Conservation (phyloP, 2,329 filamentous ascomycete genomes). For the Fusarium sp. region DNA sequence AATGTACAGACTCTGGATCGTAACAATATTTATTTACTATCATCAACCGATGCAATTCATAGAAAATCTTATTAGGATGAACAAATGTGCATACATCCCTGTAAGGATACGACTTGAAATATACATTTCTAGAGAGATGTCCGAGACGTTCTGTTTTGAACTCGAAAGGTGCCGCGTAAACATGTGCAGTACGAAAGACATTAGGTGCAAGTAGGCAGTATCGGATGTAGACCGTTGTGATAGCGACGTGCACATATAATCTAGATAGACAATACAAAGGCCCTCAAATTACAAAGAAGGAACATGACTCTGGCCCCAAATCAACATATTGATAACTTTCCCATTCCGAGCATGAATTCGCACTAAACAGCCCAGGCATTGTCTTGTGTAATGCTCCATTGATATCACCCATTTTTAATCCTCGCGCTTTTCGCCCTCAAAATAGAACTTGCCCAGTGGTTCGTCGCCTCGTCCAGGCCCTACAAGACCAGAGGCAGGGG, state of each 20-base stretch:
- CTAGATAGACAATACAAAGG: slow-evolving; percentile 20
- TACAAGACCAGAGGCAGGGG: slow-evolving; percentile 53
- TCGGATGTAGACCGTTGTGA: background rate
- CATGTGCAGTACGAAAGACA: background rate
- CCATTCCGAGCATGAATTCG: background rate
- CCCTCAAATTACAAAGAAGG: background rate
- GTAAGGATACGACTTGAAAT: background rate
- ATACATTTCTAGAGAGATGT: background rate
- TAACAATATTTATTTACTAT: background rate
- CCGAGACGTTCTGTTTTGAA: background rate
- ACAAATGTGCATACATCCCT: background rate
- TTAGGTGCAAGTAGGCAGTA: background rate
- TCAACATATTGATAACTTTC: background rate
- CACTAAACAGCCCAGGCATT: background rate
- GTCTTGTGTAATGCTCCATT: background rate
- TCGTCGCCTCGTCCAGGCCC: slow-evolving; percentile 59
- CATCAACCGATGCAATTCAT: background rate
- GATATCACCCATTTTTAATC: slow-evolving; percentile 6
- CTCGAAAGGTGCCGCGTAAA: background rate
- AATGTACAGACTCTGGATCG: background rate
- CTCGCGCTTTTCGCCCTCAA: slow-evolving; percentile 58
- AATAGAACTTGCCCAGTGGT: slow-evolving; percentile 68
- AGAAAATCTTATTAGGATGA: background rate
- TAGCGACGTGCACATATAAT: slow-evolving; percentile 12
- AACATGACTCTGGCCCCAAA: background rate